Conservation (phyloP, 179 eudicot species). For the Sideroxylon spinosum region DNA sequence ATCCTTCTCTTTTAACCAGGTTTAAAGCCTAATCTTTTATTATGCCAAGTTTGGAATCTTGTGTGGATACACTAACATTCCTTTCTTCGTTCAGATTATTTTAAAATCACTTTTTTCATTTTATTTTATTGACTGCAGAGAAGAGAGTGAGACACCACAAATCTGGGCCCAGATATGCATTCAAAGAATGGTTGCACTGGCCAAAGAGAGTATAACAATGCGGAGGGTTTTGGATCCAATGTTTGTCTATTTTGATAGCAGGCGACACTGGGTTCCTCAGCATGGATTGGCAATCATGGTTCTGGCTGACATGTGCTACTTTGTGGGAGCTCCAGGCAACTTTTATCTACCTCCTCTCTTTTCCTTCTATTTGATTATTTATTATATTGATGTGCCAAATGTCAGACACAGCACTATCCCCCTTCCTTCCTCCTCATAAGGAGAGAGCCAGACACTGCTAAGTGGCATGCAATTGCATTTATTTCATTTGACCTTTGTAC, state of each 20-base stretch:
- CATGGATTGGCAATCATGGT: slow-evolving; percentile 66
- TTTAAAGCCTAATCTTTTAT: slow-evolving; percentile 19
- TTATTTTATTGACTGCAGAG: slow-evolving; percentile 35
- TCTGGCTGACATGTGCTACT: slow-evolving; percentile 78
- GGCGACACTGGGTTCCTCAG: slow-evolving; percentile 63
- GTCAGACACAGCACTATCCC: no score
- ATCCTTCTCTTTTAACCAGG: slow-evolving; percentile 65
- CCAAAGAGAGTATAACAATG: slow-evolving; percentile 82
- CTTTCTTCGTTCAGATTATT: neutral
- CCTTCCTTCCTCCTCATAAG: no score
- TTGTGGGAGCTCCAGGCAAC: slow-evolving; percentile 64
- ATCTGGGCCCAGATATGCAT: slow-evolving; percentile 92
- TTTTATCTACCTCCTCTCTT: neutral
- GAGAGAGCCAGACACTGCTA: no score
- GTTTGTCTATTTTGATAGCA: slow-evolving; percentile 67
- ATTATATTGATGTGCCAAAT: no score
- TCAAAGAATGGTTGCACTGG: slow-evolving; percentile 85
- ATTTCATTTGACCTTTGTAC: no score
- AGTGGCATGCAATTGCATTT: no score
- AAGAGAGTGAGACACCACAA: slow-evolving; percentile 79
- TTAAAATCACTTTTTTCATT: neutral
- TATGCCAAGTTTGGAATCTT: neutral
- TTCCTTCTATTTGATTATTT: no score
- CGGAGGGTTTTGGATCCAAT: slow-evolving; percentile 82
- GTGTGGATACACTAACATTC: neutral